Base-by-base conservation (phyloP, 1,284 basidiomycete species). In the Meira nashicola region DNA sequence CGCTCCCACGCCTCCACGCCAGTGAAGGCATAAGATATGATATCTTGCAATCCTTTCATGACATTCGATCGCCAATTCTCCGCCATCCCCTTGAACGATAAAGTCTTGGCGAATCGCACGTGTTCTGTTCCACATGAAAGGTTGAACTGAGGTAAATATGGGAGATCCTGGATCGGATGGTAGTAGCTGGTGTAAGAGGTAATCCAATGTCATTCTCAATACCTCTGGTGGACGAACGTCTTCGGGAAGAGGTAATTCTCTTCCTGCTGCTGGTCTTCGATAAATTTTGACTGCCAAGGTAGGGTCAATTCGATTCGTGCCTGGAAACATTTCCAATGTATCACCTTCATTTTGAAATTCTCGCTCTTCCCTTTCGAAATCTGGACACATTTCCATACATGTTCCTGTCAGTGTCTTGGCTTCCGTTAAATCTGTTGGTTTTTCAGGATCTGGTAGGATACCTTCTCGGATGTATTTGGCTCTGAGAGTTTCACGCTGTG, bases 21-120 rank as follows among this genome's bases (percentile, higher is more conserved):
- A 81, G 68, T 95, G 89, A 41, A 97, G 79, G 4, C 88, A 88
- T 1, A 97, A 82, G 56, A 96, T 91, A 76, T 97, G 93, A 75
- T 90, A 96, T 19, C 94, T 85, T 25, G 89, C 92, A 70, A 94
- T 95, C 54, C 93, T 86, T 74, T 93, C 92, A 70, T 93, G 89
- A 70, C 89, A 92, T 68, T 90, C 89, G 54, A 95, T 92, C 0
- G 92, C 89, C 48, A 89, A 77, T 1, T 79, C 71, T 0, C 89
- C 89, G 43, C 86, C 87, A 59, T 87, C 85, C 64, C 89, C 89
- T 78, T 97, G 94, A 81, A 96, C 89, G 0, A 90, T 92, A 65
- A 97, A 95, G 78, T 98, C 94, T 70, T 89, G 93, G 37, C 94
- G 83, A 47, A 97, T 88, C 0, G 90, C 84, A 63, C 94, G 85